Conservation (phyloP, 2,329 filamentous ascomycete species). For the Sphaerostilbella broomeana region DNA sequence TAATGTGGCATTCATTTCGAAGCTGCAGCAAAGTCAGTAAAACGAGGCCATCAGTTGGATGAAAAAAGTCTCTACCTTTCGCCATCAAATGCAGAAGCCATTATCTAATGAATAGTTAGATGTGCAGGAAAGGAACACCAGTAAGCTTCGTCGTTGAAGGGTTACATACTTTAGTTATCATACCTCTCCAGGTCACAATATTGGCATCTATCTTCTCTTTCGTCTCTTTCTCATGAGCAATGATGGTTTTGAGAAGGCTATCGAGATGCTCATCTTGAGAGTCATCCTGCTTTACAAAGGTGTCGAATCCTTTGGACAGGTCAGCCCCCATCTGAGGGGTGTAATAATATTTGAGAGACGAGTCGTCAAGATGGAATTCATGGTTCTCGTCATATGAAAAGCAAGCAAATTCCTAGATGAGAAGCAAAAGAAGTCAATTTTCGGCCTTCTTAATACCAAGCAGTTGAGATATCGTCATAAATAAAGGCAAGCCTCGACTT, state of each 20-base stretch:
- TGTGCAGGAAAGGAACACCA: neutral
- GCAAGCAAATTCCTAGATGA: conserved; percentile 69
- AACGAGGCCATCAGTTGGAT: neutral
- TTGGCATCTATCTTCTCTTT: conserved; percentile 65
- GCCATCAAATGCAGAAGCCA: conserved; percentile 76
- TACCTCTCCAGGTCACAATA: conserved; percentile 88
- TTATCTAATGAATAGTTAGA: conserved; percentile 53
- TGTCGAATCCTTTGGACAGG: conserved; percentile 73
- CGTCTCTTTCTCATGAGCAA: conserved; percentile 62
- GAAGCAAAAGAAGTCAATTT: neutral
- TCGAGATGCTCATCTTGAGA: conserved; percentile 81
- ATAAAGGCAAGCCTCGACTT: no score
- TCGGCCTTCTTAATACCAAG: no score
- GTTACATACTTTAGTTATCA: conserved; percentile 84
- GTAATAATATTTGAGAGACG: conserved; percentile 83
- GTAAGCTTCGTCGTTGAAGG: neutral
- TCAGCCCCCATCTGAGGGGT: conserved; percentile 64
- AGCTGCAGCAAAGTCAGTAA: conserved; percentile 44
- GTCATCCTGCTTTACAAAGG: conserved; percentile 78
- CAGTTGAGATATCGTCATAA: no score
- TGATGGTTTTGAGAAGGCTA: conserved; percentile 69
- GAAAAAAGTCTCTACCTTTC: neutral
- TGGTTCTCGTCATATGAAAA: conserved; percentile 92
- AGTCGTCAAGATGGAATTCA: conserved; percentile 66
- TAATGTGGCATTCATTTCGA: conserved; percentile 91